Evolutionary conservation across 257 asterid species (phyloP), one percentile per base, ranked within the genome.

Genomic region (Striga asiatica): DNA sequence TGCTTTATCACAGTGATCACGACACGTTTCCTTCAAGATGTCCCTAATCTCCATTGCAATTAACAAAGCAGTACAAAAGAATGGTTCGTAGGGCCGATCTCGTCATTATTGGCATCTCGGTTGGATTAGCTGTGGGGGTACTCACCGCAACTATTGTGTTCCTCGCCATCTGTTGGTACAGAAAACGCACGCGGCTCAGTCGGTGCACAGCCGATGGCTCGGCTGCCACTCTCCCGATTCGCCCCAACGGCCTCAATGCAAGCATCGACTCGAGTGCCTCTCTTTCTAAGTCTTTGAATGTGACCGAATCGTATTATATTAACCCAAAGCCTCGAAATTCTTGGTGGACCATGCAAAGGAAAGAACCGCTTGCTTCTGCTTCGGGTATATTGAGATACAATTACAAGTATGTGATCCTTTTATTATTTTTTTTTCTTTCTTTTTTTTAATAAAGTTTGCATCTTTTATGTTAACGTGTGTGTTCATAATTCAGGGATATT

Each of bases 361-460:
- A 80, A 66, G 95, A 79, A 64, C 83, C 66, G 20, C 53, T 84
- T 49, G 74, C 66, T 65, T 74, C 94, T 25, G 79, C 71, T 34
- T 82, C 99, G 34, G 94, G 95, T 34, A 73, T 92, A 56, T 86
- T 74, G 17, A 82, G 76, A 92, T 88, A 88, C 73, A 58, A 68
- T 56, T 81, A 92, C 89, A 92, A 88, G 99, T 88, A 82, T 57
- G 94, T 76, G 22, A 32, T 34, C 60, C 19, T 38, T 55, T 60
- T 50, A 47, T 28, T 54, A 50, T 2, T 48, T 38, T 35, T 4
- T 45, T 28, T 35, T 60, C 28, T 6, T 46, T 20, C 32, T 23
- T n/a, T 37, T 37, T 17, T 37, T 39, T 8, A 39, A 39, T 39
- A 14, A 39, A 13, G 21, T 39, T 14, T 1, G n/a, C n/a, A n/a